Percentiles rank a stretch among this genome's conserved stretches.
These are phyloP conservation scores for Termitomyces bulborhizus DNA, from an alignment of 768 basidiomycete species.

Conservation along the genomic window DNA sequence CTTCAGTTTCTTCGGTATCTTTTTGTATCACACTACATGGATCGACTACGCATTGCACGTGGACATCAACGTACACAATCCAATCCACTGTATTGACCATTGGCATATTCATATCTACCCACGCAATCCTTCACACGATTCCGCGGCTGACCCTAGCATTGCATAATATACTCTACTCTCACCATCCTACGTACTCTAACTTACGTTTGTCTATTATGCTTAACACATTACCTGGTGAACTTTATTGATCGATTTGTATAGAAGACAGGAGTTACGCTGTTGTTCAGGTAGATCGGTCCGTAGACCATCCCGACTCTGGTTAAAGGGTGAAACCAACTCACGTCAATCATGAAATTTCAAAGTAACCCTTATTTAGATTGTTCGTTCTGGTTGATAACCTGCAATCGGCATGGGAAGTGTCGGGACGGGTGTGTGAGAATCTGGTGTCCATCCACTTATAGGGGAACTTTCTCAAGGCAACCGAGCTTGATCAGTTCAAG, in stretches of 20 bases:
- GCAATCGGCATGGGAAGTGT: conserved; percentile 10
- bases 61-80: conserved; percentile 11
- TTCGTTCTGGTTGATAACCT: conserved; percentile 2
- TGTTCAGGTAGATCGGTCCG: neutral
- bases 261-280: neutral
- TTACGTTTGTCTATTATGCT: conserved; percentile 11
- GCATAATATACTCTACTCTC: conserved; percentile 10
- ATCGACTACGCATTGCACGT: conserved; percentile 3
- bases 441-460: neutral
- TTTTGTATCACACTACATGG: conserved; percentile 7
- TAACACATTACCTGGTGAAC: neutral
- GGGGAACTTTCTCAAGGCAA: conserved; percentile 14
- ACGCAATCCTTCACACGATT: neutral
- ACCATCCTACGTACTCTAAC: conserved; percentile 6
- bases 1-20: conserved; percentile 1
- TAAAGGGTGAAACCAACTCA: conserved; percentile 5
- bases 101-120: conserved; percentile 12
- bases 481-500: conserved; percentile 11
- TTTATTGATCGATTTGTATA: neutral
- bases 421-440: conserved; percentile 12
- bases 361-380: conserved; percentile 5
- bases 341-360: conserved; percentile 2
- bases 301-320: neutral
- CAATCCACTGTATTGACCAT: conserved; percentile 15
- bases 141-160: conserved; percentile 5